Evolutionary conservation across 148 eudicot genomes (phyloP).

Genomic region (Mesembryanthemum crystallinum): DNA sequence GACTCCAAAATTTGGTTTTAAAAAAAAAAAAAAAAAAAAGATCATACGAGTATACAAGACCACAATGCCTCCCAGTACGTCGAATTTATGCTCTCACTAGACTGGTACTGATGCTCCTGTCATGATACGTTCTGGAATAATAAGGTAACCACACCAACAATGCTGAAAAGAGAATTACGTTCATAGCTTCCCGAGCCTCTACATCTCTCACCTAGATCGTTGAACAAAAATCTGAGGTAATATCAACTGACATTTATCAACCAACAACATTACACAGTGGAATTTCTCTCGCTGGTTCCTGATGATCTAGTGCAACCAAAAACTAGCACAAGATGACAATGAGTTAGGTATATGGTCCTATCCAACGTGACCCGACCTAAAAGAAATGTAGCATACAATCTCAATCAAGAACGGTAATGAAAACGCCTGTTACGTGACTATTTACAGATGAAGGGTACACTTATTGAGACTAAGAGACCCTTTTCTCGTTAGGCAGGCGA

Average conservation of each 20-base stretch:
- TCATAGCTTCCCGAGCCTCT: no score
- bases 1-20: no score
- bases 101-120: no score
- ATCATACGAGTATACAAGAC: no score
- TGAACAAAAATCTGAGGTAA: no score
- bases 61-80: no score
- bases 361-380: background rate
- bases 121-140: no score
- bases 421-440: slow-evolving; percentile 16
- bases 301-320: slow-evolving; percentile 26
- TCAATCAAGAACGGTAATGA: background rate
- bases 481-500: slow-evolving; percentile 46
- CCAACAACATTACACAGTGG: background rate
- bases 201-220: no score
- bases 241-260: background rate
- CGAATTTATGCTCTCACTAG: no score
- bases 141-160: no score
- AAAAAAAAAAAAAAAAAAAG: no score
- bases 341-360: slow-evolving; percentile 8
- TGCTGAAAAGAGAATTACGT: no score
- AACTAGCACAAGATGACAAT: slow-evolving; percentile 25
- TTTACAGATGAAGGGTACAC: slow-evolving; percentile 21
- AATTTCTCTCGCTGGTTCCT: background rate
- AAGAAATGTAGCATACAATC: background rate
- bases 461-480: background rate